Evolutionary conservation across 148 eudicot species (phyloP).

Genomic region (Nyssa sinensis): DNA sequence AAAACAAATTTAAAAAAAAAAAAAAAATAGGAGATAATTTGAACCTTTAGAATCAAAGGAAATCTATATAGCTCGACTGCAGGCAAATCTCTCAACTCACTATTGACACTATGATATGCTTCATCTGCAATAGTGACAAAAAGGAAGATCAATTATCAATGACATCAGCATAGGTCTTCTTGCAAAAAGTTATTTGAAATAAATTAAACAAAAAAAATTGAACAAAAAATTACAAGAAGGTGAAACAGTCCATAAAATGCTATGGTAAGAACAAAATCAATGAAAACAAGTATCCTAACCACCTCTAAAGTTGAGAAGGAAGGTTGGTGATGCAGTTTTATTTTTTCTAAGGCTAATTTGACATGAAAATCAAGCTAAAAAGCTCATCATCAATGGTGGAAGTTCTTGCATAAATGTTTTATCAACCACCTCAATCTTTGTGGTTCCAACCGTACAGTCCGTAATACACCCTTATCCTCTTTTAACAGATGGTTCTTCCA

Average conservation of each 20-base stretch:
- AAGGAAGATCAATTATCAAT: conserved; percentile 4
- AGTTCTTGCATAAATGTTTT: no score
- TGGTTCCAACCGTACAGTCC: no score
- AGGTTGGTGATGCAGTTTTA: no score
- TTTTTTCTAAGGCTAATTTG: no score
- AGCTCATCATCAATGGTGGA: no score
- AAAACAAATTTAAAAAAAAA: neutral
- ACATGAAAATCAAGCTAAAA: no score
- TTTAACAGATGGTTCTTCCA: no score
- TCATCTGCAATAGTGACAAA: conserved; percentile 58
- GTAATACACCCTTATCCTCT: no score
- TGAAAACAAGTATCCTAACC: no score
- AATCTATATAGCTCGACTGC: conserved; percentile 82
- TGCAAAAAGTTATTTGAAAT: neutral
- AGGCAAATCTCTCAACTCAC: conserved; percentile 90
- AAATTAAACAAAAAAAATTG: neutral
- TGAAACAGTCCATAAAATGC: neutral
- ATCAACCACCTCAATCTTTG: no score
- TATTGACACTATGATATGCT: conserved; percentile 58
- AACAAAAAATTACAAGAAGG: neutral
- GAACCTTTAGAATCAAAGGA: conserved; percentile 83
- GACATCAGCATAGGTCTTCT: neutral
- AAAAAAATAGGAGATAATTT: conserved; percentile 7
- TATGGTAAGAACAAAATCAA: neutral
- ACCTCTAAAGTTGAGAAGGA: no score